Conservation (phyloP, 129 eudicot species). For the Centrapalus pauciflorus region DNA sequence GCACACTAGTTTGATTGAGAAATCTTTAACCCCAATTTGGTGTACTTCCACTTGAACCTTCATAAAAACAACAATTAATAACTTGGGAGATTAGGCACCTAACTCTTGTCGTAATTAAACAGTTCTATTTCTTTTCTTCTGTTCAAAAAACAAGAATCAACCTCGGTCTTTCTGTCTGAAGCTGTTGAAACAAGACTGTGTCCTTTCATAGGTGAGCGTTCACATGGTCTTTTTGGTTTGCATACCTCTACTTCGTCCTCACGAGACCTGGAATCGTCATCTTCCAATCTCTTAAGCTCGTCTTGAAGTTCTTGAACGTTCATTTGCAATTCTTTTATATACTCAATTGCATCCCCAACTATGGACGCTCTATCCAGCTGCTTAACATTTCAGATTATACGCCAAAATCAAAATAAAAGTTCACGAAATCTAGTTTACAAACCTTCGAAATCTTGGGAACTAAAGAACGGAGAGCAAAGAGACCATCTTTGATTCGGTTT, state of each 20-base stretch:
- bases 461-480: slow-evolving; percentile 62
- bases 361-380: slow-evolving; percentile 80
- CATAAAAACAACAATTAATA: slow-evolving; percentile 1
- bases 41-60: slow-evolving; percentile 66
- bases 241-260: slow-evolving; percentile 26
- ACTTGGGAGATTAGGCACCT: not conserved
- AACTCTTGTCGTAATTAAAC: not conserved
- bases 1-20: slow-evolving; percentile 45
- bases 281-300: slow-evolving; percentile 48
- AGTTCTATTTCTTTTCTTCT: not conserved
- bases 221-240: slow-evolving; percentile 14
- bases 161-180: slow-evolving; percentile 37
- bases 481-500: slow-evolving; percentile 60
- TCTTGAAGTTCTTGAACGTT: slow-evolving; percentile 28
- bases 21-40: slow-evolving; percentile 42
- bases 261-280: slow-evolving; percentile 18
- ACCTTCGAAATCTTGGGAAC: slow-evolving; percentile 95
- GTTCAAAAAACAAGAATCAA: slow-evolving; percentile 6
- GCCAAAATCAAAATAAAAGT: not conserved
- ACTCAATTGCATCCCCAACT: slow-evolving; percentile 72
- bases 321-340: slow-evolving; percentile 56
- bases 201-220: slow-evolving; percentile 14
- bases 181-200: not conserved
- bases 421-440: not conserved
- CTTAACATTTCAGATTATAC: slow-evolving; percentile 3